Evolutionary conservation across 495 filamentous ascomycete genomes (phyloP).

Genomic region (Hyaloscypha variabilis): DNA sequence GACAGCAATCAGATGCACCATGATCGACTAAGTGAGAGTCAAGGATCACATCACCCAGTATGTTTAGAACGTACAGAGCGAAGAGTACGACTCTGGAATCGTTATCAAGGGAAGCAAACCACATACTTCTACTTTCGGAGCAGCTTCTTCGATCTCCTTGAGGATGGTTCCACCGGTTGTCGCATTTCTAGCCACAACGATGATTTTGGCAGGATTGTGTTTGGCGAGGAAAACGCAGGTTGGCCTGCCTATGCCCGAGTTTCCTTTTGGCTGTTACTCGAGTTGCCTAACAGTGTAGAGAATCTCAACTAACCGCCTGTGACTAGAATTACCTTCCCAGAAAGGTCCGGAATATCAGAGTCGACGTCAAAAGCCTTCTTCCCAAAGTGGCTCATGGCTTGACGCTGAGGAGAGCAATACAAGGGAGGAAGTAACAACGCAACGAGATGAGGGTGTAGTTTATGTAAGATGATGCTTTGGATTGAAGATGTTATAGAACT

Average conservation of each 20-base stretch:
- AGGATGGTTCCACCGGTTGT: conserved; percentile 53
- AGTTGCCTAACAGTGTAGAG: background rate
- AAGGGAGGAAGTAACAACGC: background rate
- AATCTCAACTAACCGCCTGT: conserved; percentile 52
- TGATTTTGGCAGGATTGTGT: conserved; percentile 61
- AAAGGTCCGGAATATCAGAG: conserved; percentile 57
- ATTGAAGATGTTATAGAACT: too few species aligned
- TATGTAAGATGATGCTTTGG: too few species aligned
- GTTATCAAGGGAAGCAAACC: background rate
- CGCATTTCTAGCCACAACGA: conserved; percentile 58
- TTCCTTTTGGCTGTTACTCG: conserved; percentile 43
- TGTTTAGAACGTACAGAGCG: background rate
- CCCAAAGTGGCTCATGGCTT: background rate
- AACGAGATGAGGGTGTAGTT: too few species aligned
- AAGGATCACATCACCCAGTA: background rate
- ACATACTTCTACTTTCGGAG: conserved; percentile 6
- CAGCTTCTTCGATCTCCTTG: conserved; percentile 38
- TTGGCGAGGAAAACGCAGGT: conserved; percentile 61
- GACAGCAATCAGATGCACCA: background rate
- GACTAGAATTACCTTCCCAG: conserved; percentile 60
- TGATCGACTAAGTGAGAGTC: too few species aligned
- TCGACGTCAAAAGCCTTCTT: conserved; percentile 47
- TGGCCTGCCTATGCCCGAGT: conserved; percentile 66
- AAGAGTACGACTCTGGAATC: background rate
- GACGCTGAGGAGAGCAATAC: background rate